A percentile compares a stretch with the other conserved stretches of the same genome.
Evolutionary conservation across 2,329 filamentous ascomycete genomes (phyloP).

Genomic region (Rasamsonia emersonii): DNA sequence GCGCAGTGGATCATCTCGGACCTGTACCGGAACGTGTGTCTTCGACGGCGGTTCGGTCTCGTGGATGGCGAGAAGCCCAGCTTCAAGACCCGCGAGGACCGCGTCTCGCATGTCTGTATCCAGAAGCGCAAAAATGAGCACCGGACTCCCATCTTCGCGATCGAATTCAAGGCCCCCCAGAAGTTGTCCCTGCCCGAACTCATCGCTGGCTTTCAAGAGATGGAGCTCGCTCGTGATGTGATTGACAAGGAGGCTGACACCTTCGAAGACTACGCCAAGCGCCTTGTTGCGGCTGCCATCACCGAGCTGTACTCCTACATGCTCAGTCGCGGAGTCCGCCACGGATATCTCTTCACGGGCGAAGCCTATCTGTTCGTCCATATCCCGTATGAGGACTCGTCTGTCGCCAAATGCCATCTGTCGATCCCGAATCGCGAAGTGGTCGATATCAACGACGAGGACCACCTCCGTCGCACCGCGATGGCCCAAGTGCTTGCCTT

Average conservation of each 20-base stretch:
- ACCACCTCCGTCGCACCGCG: conserved; percentile 21
- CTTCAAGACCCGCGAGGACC: conserved; percentile 12
- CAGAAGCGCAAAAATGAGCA: conserved; percentile 12
- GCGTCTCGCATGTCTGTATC: conserved; percentile 18
- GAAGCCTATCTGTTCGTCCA: conserved; percentile 23
- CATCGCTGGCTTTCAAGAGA: conserved; percentile 17
- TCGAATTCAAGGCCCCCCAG: conserved; percentile 21
- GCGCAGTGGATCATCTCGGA: conserved; percentile 12
- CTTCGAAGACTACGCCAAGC: conserved; percentile 17
- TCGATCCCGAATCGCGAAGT: conserved; percentile 19
- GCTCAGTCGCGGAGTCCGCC: conserved; percentile 14
- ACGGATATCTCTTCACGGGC: conserved; percentile 22
- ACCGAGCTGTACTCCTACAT: conserved; percentile 25
- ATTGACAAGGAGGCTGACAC: conserved; percentile 17
- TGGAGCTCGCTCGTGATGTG: conserved; percentile 16
- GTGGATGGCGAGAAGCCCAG: conserved; percentile 8
- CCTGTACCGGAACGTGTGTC: conserved; percentile 11
- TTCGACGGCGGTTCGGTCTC: conserved; percentile 12
- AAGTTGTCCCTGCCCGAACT: conserved; percentile 17
- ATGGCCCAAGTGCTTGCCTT: conserved; percentile 25
- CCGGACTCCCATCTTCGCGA: conserved; percentile 14
- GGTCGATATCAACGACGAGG: conserved; percentile 11
- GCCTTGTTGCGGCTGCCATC: conserved; percentile 17
- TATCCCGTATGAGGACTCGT: conserved; percentile 15
- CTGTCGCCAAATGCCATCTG: conserved; percentile 16